A percentile compares a stretch with the other conserved stretches of the same genome.
phyloP scores from a whole-genome alignment of 169 alveolate species.

The Miamiensis avidus region DNA sequence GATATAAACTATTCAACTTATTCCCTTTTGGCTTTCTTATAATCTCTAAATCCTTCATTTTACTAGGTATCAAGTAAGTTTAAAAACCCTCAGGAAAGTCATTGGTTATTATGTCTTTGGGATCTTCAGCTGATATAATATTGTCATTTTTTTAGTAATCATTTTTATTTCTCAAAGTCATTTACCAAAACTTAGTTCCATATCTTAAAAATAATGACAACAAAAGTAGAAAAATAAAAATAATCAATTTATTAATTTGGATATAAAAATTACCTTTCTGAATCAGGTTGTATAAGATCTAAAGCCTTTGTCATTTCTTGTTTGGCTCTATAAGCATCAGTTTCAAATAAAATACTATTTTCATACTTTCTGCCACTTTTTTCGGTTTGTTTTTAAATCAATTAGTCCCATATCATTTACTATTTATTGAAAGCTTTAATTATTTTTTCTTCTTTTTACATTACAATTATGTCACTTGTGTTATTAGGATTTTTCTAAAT shows the following conservation, averaged over 20 bases:
- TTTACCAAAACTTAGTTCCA: background rate
- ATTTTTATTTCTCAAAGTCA: background rate
- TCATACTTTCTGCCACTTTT: background rate
- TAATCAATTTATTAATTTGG: too few relatives aligned
- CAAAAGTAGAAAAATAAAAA: too few relatives aligned
- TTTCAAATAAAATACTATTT: background rate
- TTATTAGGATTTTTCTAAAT: background rate
- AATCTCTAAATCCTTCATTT: background rate
- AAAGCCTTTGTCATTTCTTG: background rate
- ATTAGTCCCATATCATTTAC: background rate
- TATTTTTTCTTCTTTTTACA: background rate
- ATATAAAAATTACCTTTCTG: background rate
- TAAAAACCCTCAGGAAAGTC: background rate
- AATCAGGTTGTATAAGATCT: background rate
- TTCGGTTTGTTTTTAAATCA: background rate
- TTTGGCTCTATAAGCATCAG: background rate
- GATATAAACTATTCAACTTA: background rate
- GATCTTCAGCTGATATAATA: background rate
- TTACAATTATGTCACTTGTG: background rate
- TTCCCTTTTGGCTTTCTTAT: background rate
- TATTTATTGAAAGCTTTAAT: too few relatives aligned
- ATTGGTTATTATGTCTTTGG: background rate
- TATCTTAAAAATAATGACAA: background rate
- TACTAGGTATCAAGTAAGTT: background rate
- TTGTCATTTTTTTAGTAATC: background rate